Conservation (phyloP, 768 basidiomycete species). For the Botryobasidium botryosum region DNA sequence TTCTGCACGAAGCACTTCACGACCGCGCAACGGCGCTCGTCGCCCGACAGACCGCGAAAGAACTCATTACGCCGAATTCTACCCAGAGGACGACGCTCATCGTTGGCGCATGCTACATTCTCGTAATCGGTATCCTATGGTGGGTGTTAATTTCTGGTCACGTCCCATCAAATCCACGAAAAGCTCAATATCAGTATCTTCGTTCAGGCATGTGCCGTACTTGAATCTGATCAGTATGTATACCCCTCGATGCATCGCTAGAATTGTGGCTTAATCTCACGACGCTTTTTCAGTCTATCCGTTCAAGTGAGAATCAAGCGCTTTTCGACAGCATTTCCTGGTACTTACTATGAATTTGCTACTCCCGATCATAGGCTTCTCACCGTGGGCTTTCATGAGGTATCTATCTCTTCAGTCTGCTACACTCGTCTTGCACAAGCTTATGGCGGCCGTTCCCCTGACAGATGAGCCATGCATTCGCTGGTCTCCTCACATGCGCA, state of each 20-base stretch:
- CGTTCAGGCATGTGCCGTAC: too few species aligned
- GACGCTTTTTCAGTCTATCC: conserved; percentile 46
- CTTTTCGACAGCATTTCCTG: conserved; percentile 4
- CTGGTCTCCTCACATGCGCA: conserved; percentile 73
- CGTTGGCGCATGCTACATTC: conserved; percentile 57
- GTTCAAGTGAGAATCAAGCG: conserved; percentile 75
- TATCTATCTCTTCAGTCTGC: conserved; percentile 17
- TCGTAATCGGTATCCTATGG: conserved; percentile 71
- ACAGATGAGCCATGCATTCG: conserved; percentile 69
- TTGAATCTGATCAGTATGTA: too few species aligned
- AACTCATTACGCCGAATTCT: conserved; percentile 9
- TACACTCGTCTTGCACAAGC: neutral
- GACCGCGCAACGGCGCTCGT: neutral
- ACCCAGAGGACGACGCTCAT: conserved; percentile 43
- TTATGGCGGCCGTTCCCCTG: neutral
- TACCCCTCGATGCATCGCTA: too few species aligned
- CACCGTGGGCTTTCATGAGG: conserved; percentile 83
- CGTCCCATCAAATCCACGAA: too few species aligned
- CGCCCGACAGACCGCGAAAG: conserved; percentile 3
- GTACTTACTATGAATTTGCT: conserved; percentile 1
- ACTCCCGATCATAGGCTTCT: conserved; percentile 34
- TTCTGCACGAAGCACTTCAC: too few species aligned
- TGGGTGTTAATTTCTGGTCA: conserved; percentile 23
- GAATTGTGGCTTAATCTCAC: conserved; percentile 6
- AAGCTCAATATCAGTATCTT: too few species aligned